Percentiles rank a stretch among this genome's conserved stretches.
Evolutionary conservation across 345 rosid species (phyloP).

Genomic region (Gossypioides kirkii): DNA sequence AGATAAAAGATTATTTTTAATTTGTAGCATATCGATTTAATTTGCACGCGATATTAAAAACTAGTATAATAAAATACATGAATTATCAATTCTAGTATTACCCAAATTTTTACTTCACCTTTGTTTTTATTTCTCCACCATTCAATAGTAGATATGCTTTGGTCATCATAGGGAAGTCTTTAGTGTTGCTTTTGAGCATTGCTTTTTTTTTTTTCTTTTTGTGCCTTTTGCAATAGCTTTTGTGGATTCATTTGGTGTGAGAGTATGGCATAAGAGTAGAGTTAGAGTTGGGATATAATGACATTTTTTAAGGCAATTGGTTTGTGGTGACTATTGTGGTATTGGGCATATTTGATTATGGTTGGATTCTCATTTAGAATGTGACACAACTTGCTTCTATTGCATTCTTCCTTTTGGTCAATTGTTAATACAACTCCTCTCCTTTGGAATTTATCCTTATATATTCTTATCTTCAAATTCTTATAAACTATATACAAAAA

Average conservation of each 20-base stretch:
- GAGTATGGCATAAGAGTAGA: conserved; percentile 10
- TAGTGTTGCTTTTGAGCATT: conserved; percentile 20
- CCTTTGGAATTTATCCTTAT: background rate
- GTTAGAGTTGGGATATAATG: conserved; percentile 4
- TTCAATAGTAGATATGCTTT: conserved; percentile 20
- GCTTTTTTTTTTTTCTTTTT: conserved; percentile 14
- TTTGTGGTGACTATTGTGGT: conserved; percentile 13
- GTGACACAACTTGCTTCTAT: background rate
- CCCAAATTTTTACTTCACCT: background rate
- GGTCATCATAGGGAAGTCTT: conserved; percentile 18
- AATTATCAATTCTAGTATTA: background rate
- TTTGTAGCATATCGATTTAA: too few species aligned
- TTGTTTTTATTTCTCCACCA: background rate
- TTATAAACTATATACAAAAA: too few species aligned
- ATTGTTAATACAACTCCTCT: background rate
- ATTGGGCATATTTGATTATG: conserved; percentile 19
- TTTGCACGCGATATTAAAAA: too few species aligned
- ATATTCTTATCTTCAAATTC: too few species aligned
- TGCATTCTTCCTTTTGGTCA: background rate
- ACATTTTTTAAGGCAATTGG: conserved; percentile 2
- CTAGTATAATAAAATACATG: too few species aligned
- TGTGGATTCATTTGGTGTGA: conserved; percentile 24
- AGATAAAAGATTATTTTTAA: too few species aligned
- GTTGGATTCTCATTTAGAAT: conserved; percentile 10
- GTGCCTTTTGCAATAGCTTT: conserved; percentile 13